Conservation (phyloP, 164 flowering plant genomes). For the Berberis vulgaris region DNA sequence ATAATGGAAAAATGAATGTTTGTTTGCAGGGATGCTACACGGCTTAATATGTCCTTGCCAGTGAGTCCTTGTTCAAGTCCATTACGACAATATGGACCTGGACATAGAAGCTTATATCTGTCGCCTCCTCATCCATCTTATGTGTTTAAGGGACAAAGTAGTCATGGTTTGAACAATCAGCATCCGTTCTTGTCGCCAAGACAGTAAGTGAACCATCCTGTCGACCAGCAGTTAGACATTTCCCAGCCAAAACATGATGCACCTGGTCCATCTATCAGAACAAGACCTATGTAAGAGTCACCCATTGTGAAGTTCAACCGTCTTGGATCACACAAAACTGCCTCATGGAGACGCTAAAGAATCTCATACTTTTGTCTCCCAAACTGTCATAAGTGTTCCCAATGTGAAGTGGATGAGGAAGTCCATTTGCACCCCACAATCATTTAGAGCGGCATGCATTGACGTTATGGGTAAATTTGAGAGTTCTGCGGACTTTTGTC, state of each 20-base stretch:
- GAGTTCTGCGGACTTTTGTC: no score
- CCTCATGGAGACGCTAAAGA: no score
- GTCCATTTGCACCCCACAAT: no score
- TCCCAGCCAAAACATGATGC: constrained; percentile 8
- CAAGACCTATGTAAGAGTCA: not conserved
- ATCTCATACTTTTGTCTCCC: no score
- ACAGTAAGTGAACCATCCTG: constrained; percentile 5
- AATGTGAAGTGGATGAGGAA: no score
- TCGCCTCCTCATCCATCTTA: constrained; percentile 57
- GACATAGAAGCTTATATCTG: constrained; percentile 38
- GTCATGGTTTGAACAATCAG: constrained; percentile 10
- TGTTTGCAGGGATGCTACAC: constrained; percentile 14
- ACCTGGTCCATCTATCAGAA: constrained; percentile 17
- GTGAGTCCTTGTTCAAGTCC: constrained; percentile 32
- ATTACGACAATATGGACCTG: constrained; percentile 28
- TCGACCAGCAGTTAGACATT: constrained; percentile 10
- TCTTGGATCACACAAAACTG: no score
- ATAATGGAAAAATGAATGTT: no score
- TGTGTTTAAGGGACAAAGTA: constrained; percentile 19
- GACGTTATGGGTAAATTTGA: no score
- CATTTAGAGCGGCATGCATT: no score
- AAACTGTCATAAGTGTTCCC: no score
- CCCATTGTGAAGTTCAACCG: no score
- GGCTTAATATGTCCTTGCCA: constrained; percentile 24
- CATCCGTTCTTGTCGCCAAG: constrained; percentile 3